phyloP scores from a whole-genome alignment of 257 asterid genomes.

The Handroanthus guayacan region DNA sequence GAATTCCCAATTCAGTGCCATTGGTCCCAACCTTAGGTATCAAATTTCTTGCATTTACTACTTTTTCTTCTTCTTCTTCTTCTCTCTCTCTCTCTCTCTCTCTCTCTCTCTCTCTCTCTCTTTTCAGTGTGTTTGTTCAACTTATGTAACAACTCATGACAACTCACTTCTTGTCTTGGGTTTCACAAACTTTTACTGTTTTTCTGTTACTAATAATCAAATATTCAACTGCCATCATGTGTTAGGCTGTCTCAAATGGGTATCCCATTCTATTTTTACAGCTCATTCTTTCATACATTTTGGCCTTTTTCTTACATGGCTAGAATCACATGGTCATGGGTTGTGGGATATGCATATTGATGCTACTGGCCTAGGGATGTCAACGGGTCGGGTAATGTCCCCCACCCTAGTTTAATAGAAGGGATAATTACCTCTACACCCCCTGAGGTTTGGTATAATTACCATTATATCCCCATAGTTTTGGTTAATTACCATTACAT shows the following conservation, averaged over 20 bases:
- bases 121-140: conserved; percentile 14
- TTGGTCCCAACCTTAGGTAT: conserved; percentile 26
- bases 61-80: too few species aligned
- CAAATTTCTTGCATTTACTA: conserved; percentile 27
- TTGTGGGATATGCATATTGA: too few species aligned
- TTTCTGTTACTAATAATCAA: background rate
- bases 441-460: too few species aligned
- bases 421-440: too few species aligned
- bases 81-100: too few species aligned
- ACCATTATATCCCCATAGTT: too few species aligned
- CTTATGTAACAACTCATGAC: conserved; percentile 32
- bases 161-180: background rate
- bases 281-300: conserved; percentile 40
- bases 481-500: too few species aligned
- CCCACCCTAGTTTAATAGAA: too few species aligned
- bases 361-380: too few species aligned
- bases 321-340: too few species aligned
- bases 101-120: too few species aligned
- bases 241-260: conserved; percentile 28
- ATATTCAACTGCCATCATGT: background rate
- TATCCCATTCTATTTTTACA: conserved; percentile 40
- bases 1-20: background rate
- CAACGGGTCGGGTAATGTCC: too few species aligned
- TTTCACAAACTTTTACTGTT: conserved; percentile 21
- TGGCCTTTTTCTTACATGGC: background rate